Percentiles rank a stretch among this genome's conserved stretches.
Conservation (phyloP, 2,329 filamentous ascomycete species). For the Fusarium brevicatenulatum region DNA sequence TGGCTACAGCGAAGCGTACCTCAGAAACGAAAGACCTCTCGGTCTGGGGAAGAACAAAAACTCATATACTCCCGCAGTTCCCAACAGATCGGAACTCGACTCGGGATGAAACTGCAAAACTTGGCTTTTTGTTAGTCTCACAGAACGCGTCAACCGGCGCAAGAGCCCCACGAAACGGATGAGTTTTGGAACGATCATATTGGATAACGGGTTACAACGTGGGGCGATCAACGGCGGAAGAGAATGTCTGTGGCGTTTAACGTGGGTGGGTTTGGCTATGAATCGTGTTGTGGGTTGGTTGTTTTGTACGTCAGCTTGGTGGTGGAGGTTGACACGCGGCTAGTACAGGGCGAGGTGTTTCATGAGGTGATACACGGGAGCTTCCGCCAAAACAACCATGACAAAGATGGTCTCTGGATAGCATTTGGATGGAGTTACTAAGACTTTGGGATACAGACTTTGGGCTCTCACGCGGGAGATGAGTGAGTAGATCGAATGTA, state of each 20-base stretch:
- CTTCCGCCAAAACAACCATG: neutral
- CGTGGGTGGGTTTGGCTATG: slow-evolving; percentile 13
- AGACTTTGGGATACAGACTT: accelerated
- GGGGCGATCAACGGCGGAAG: slow-evolving; percentile 9
- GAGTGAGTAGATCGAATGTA: neutral
- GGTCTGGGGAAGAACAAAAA: neutral
- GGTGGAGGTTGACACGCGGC: slow-evolving; percentile 30
- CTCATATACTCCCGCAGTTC: slow-evolving; percentile 11
- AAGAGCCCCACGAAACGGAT: neutral
- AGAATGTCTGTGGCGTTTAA: slow-evolving; percentile 16
- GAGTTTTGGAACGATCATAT: slow-evolving; percentile 13
- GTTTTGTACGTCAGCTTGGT: slow-evolving; percentile 20
- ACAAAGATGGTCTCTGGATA: accelerated
- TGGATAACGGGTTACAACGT: slow-evolving; percentile 3
- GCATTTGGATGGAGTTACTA: accelerated
- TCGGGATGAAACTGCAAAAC: neutral
- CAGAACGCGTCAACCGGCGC: slow-evolving; percentile 16
- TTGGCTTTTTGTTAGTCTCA: neutral
- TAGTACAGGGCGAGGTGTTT: neutral
- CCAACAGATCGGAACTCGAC: slow-evolving; percentile 5
- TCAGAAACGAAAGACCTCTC: too few relatives aligned
- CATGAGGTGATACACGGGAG: neutral
- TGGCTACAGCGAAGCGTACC: neutral
- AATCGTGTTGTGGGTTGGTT: slow-evolving; percentile 28
- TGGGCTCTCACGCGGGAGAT: accelerated